Conservation (phyloP, 768 basidiomycete species). For the Lactifluus pinguis region DNA sequence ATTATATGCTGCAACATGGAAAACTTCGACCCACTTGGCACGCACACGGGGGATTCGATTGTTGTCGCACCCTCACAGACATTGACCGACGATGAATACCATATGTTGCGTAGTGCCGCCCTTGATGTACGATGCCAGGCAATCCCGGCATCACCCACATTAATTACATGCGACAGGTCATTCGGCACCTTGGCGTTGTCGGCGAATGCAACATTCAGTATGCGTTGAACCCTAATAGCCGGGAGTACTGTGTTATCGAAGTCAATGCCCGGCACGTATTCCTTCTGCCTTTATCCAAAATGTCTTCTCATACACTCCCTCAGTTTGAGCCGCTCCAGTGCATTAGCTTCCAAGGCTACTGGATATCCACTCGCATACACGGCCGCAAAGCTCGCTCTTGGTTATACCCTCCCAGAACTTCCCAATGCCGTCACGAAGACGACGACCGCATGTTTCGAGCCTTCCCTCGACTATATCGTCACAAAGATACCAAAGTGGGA, state of each 20-base stretch:
- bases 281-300: not conserved
- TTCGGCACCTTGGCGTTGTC: slow-evolving; percentile 83
- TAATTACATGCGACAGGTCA: slow-evolving; percentile 23
- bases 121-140: slow-evolving; percentile 58
- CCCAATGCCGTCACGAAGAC: slow-evolving; percentile 99
- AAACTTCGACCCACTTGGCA: slow-evolving; percentile 98
- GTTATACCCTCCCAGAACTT: slow-evolving; percentile 93
- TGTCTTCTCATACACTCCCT: not conserved
- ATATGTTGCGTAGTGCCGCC: slow-evolving; percentile 96
- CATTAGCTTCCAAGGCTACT: slow-evolving; percentile 96
- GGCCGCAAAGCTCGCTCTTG: slow-evolving; percentile 96
- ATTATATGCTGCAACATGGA: slow-evolving; percentile 99
- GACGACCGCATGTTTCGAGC: slow-evolving; percentile 98
- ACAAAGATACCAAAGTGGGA: slow-evolving; percentile 99
- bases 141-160: not conserved
- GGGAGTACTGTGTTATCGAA: slow-evolving; percentile 97
- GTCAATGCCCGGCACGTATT: slow-evolving; percentile 77
- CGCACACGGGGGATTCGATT: slow-evolving; percentile 98
- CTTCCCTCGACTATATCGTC: slow-evolving; percentile 97
- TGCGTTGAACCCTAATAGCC: slow-evolving; percentile 84
- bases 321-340: slow-evolving; percentile 73
- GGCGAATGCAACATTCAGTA: slow-evolving; percentile 99
- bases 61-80: slow-evolving; percentile 99
- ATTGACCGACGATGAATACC: slow-evolving; percentile 94
- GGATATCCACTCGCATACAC: slow-evolving; percentile 99